Conservation (phyloP, 805 yeast species). For the Pichia insulana region DNA sequence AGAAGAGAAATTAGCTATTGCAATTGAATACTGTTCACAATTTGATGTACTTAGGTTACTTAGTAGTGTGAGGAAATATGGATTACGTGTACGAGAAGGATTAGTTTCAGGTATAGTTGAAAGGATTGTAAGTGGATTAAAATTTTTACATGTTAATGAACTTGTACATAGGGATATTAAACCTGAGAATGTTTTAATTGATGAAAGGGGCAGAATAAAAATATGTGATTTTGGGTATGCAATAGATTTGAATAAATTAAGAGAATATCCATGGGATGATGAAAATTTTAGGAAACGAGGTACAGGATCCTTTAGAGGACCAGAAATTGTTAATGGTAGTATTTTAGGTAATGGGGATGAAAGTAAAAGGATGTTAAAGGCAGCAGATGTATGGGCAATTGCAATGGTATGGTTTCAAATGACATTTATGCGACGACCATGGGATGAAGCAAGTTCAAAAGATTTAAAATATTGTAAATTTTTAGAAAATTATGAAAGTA, state of each 20-base stretch:
- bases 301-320: slow-evolving; percentile 47
- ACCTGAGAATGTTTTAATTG: slow-evolving; percentile 46
- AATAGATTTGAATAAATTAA: slow-evolving; percentile 25
- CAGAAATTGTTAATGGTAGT: slow-evolving; percentile 32
- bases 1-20: not conserved
- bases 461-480: slow-evolving; percentile 21
- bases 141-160: slow-evolving; percentile 33
- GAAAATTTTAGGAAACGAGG: slow-evolving; percentile 32
- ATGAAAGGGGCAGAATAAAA: slow-evolving; percentile 34
- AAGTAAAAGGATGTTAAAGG: slow-evolving; percentile 23
- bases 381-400: slow-evolving; percentile 44
- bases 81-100: slow-evolving; percentile 25
- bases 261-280: slow-evolving; percentile 14
- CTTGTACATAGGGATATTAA: slow-evolving; percentile 46
- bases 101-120: slow-evolving; percentile 33
- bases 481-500: slow-evolving; percentile 10
- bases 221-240: slow-evolving; percentile 47
- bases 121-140: slow-evolving; percentile 18
- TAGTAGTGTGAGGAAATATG: slow-evolving; percentile 31
- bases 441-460: slow-evolving; percentile 33
- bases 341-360: slow-evolving; percentile 8
- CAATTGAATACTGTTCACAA: slow-evolving; percentile 27
- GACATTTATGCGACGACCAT: slow-evolving; percentile 37
- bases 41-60: slow-evolving; percentile 42
- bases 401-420: slow-evolving; percentile 42